Evolutionary conservation across 2,329 filamentous ascomycete genomes (phyloP).

Genomic region (Arthrobotrys iridis): DNA sequence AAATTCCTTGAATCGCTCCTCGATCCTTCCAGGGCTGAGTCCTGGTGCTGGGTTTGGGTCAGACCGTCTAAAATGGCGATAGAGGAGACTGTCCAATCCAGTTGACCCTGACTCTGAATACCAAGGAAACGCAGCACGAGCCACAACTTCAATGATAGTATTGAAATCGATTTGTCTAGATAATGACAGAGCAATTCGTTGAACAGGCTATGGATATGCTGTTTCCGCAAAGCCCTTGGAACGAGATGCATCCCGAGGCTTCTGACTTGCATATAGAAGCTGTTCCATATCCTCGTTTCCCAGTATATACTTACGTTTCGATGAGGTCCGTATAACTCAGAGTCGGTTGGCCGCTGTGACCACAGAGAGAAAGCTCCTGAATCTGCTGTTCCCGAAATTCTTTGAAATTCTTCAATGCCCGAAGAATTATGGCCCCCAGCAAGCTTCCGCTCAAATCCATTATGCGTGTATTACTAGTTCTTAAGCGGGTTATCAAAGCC

Average conservation of each 20-base stretch:
- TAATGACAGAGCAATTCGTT: conserved; percentile 10
- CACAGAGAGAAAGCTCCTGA: background rate
- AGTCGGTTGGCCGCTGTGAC: background rate
- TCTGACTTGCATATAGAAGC: background rate
- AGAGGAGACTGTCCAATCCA: background rate
- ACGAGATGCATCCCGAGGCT: too few species aligned
- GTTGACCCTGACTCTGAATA: background rate
- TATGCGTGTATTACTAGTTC: conserved; percentile 6
- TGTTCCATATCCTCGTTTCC: background rate
- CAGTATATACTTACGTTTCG: background rate
- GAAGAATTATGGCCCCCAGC: conserved; percentile 21
- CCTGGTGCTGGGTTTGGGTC: background rate
- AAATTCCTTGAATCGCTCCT: conserved; percentile 8
- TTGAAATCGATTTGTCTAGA: background rate
- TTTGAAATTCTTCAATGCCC: background rate
- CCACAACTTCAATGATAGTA: background rate
- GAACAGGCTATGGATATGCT: background rate
- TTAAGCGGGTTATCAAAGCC: background rate
- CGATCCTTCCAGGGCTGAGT: background rate
- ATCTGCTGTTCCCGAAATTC: background rate
- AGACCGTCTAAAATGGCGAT: background rate
- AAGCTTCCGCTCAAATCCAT: conserved; percentile 23
- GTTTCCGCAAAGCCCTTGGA: background rate
- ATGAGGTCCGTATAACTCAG: background rate
- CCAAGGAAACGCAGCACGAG: background rate